These are phyloP conservation scores for Colletotrichum godetiae DNA, from an alignment of 2,329 filamentous ascomycete genomes.

Conservation along the genomic window DNA sequence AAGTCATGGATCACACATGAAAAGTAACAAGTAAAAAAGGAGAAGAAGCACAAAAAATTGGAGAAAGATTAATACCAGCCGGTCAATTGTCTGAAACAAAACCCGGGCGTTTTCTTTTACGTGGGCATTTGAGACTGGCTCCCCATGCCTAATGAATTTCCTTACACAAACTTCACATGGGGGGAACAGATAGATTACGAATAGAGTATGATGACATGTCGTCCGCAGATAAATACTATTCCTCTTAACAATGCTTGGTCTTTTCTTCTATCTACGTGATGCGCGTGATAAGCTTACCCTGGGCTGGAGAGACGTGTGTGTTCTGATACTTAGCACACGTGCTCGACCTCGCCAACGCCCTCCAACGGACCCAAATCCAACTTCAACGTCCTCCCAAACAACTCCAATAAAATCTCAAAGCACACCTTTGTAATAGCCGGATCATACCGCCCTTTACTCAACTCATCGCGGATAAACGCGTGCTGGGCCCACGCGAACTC, in stretches of 20 bases:
- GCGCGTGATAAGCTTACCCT: no score
- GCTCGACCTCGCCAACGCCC: conserved; percentile 73
- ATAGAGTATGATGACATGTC: conserved; percentile 35
- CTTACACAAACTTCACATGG: conserved; percentile 8
- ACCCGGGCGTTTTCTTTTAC: background rate
- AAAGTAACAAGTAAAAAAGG: background rate
- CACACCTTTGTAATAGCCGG: conserved; percentile 87
- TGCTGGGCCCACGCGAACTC: conserved; percentile 95
- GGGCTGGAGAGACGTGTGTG: no score
- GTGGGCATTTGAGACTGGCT: conserved; percentile 35
- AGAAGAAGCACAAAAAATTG: background rate
- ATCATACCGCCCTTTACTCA: conserved; percentile 94
- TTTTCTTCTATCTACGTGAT: background rate
- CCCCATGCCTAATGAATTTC: conserved; percentile 31
- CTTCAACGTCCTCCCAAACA: conserved; percentile 84
- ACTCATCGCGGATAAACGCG: conserved; percentile 92
- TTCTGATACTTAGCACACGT: conserved; percentile 71
- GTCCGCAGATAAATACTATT: conserved; percentile 38
- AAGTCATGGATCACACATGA: background rate
- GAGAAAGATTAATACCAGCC: conserved; percentile 27
- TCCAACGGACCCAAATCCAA: conserved; percentile 79
- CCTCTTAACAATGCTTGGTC: conserved; percentile 12
- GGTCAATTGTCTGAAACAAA: conserved; percentile 6
- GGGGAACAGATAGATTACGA: conserved; percentile 29
- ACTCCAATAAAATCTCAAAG: conserved; percentile 89